These are phyloP conservation scores for Podospora didyma DNA, from an alignment of 495 filamentous ascomycete genomes.

Conservation along the genomic window DNA sequence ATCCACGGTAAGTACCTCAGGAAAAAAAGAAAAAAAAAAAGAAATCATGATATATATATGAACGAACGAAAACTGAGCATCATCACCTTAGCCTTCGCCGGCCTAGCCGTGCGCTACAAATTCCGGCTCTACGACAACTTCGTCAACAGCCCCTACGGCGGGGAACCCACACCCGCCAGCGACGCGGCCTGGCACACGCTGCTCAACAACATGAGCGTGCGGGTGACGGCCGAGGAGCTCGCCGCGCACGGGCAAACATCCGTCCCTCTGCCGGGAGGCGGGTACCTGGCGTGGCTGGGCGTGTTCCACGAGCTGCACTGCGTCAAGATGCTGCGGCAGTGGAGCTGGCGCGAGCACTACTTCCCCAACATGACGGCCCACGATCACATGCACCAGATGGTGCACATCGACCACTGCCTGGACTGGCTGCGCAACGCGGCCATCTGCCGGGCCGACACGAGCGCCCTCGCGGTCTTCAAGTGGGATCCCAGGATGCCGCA, in stretches of 20 bases:
- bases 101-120: background rate
- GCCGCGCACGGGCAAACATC: background rate
- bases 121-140: background rate
- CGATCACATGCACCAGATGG: background rate
- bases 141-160: background rate
- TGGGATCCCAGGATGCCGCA: background rate
- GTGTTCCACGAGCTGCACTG: background rate
- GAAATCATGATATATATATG: background rate
- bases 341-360: background rate
- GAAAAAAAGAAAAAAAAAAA: background rate
- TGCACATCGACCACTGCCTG: background rate
- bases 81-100: background rate
- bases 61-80: too few species aligned
- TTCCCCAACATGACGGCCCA: background rate
- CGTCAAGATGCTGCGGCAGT: background rate
- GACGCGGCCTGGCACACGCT: background rate
- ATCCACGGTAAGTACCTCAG: background rate
- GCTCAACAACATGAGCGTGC: background rate
- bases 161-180: background rate
- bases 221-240: background rate
- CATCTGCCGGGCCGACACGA: background rate
- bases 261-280: background rate
- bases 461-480: background rate
- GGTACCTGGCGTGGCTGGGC: background rate
- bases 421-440: background rate